phyloP scores from a whole-genome alignment of 164 flowering plant species.

The Aristolochia californica region DNA sequence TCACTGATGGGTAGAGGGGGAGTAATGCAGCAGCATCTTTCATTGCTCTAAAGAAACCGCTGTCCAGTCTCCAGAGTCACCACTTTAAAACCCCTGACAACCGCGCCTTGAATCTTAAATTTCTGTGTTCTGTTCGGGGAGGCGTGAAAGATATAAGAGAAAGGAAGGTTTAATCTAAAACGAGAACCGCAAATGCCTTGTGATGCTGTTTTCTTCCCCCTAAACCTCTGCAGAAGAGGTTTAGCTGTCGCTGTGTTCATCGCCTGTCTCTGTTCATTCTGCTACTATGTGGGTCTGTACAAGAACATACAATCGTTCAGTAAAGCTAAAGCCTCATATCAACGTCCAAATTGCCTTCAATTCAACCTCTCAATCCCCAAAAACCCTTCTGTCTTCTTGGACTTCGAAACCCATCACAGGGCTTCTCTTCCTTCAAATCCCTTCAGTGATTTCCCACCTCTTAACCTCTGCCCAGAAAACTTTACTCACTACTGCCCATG shows the following conservation, averaged over 20 bases:
- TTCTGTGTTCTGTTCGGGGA: no score
- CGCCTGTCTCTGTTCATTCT: neutral
- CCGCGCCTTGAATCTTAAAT: no score
- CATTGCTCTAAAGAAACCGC: no score
- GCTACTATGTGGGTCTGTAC: neutral
- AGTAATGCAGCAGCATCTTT: no score
- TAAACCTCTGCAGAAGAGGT: neutral
- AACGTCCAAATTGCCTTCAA: neutral
- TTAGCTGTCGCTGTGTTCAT: neutral
- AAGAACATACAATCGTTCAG: neutral
- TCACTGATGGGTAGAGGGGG: no score
- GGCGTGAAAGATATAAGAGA: no score
- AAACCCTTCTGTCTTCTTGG: neutral
- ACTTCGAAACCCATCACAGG: conserved; percentile 1
- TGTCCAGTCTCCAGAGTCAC: no score
- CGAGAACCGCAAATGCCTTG: no score
- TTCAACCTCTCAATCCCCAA: neutral
- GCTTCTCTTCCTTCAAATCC: conserved; percentile 1
- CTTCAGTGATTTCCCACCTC: neutral
- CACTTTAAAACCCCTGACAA: no score
- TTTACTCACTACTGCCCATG: conserved; percentile 3
- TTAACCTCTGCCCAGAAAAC: conserved; percentile 1
- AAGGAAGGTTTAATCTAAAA: no score
- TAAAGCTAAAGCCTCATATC: neutral
- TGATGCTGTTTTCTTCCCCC: no score